Base-by-base conservation (phyloP, 164 flowering plant species). In the Nymphaea colorata region DNA sequence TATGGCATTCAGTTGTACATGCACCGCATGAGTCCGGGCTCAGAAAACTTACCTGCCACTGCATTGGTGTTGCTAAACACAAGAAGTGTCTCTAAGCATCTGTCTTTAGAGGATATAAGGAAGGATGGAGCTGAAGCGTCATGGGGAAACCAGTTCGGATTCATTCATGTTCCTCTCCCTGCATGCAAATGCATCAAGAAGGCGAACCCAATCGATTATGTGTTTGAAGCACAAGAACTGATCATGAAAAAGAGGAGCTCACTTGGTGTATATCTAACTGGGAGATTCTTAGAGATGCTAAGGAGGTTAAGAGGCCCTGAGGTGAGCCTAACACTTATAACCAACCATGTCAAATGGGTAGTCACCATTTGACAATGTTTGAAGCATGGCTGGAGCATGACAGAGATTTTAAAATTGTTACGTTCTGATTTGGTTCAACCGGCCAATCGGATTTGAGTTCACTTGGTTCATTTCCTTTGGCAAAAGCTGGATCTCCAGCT, bases 51-150 rank as follows among this genome's bases (percentile, higher is more conserved):
- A 36, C 15, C 64, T 14, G 68, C 80, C 0, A 86, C 87, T 0
- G 83, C 90, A 36, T 6, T 85, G 64, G 88, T 86, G 67, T 41
- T 88, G 68, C 79, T 88, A 17, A 88, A 82, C 73, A 85, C 88
- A 0, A 82, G 94, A 64, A 66, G 17, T 7, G 55, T 81, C 67
- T 65, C 41, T 16, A 74, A 71, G 1, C 85, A 83, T 70, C 74
- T 76, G 59, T 64, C 86, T 3, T 45, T 82, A 4, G 6, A 74
- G 61, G 87, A 86, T 61, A 88, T 88, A 89, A 42, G 62, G 0
- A 64, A 77, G 43, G 70, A 80, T 2, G 67, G 71, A 2, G 45
- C 75, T 5, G 71, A 72, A 11, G 45, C 73, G 15, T 68, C 74
- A 7, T 81, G 83, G 87, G 87, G 87, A 0, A 81, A 83, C 69